Evolutionary conservation across 2,329 filamentous ascomycete genomes (phyloP).

Genomic region (Neospermospora avenae): DNA sequence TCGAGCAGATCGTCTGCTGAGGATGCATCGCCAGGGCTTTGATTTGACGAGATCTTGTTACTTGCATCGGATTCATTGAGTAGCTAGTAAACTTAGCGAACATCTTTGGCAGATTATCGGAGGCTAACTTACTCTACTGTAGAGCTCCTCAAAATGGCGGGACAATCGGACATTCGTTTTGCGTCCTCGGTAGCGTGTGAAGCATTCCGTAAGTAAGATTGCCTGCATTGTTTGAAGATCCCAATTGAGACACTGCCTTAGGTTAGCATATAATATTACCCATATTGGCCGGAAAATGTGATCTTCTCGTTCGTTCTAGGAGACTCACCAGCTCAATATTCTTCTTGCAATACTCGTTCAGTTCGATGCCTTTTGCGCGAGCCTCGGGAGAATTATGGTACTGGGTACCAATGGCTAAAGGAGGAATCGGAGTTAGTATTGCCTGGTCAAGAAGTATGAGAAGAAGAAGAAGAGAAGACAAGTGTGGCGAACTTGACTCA

Average conservation of each 20-base stretch:
- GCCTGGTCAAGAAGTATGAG: too few relatives aligned
- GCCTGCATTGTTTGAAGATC: conserved; percentile 32
- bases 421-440: too few relatives aligned
- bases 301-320: too few relatives aligned
- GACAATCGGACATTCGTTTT: conserved; percentile 28
- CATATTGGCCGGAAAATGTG: not conserved
- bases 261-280: not conserved
- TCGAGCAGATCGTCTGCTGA: conserved; percentile 22
- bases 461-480: too few relatives aligned
- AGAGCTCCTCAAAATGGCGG: conserved; percentile 31
- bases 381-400: conserved; percentile 30
- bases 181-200: conserved; percentile 31
- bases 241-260: conserved; percentile 25
- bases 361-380: conserved; percentile 28
- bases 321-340: conserved; percentile 27
- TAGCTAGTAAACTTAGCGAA: conserved; percentile 18
- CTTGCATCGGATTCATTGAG: conserved; percentile 19
- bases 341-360: conserved; percentile 31
- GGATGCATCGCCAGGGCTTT: conserved; percentile 13
- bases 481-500: too few relatives aligned
- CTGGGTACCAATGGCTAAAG: conserved; percentile 35
- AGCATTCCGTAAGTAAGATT: conserved; percentile 34
- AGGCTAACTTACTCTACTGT: conserved; percentile 25
- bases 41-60: conserved; percentile 13
- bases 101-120: not conserved